Evolutionary conservation across 331 rosid species (phyloP).

Genomic region (Saraca asoca): DNA sequence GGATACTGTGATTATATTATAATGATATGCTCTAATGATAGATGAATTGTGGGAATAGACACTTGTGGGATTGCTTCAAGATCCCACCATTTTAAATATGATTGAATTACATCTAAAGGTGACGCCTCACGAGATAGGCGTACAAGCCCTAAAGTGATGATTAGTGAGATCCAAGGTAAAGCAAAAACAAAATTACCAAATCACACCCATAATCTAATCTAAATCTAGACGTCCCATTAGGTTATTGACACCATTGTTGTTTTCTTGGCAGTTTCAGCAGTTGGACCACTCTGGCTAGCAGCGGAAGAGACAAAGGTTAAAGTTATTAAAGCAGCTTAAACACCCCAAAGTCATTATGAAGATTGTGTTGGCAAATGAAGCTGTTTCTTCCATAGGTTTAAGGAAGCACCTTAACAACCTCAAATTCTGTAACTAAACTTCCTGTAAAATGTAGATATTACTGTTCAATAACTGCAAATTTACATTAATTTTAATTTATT

Average conservation of each 20-base stretch:
- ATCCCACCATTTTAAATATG: background rate
- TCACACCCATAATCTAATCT: background rate
- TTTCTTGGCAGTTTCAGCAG: background rate
- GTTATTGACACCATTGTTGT: constrained; percentile 5
- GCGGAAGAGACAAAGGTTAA: background rate
- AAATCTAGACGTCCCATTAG: constrained; percentile 1
- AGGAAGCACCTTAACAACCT: background rate
- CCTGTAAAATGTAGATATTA: constrained; percentile 1
- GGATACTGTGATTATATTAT: constrained; percentile 16
- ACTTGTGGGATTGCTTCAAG: background rate
- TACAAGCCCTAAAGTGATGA: background rate
- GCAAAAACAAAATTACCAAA: background rate
- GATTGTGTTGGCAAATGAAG: background rate
- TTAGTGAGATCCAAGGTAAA: background rate
- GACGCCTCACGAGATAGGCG: background rate
- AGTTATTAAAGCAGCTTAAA: background rate
- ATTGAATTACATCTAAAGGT: background rate
- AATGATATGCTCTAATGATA: background rate
- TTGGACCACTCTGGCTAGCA: background rate
- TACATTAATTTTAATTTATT: too few species aligned
- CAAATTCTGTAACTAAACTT: constrained; percentile 14
- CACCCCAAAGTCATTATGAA: background rate
- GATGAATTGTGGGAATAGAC: constrained; percentile 10
- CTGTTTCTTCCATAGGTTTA: background rate
- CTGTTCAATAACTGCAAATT: constrained; percentile 4